These are phyloP conservation scores for Blastobotrys arbuscula DNA, from an alignment of 1,139 yeast genomes.

Conservation along the genomic window DNA sequence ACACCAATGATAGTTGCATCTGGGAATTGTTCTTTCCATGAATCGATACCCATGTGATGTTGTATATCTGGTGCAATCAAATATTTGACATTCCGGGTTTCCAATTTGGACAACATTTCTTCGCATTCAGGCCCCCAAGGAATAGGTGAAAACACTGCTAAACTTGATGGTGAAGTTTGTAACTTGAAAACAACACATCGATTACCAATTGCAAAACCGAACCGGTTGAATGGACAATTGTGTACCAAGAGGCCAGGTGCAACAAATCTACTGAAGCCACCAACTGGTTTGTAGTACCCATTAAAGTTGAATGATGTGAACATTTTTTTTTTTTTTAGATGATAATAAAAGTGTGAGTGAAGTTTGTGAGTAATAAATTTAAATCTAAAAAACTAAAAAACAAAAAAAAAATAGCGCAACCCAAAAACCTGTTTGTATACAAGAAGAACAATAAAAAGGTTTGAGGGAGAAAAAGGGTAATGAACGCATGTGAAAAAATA, in stretches of 20 bases:
- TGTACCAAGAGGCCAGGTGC: conserved; percentile 44
- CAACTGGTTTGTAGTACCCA: conserved; percentile 30
- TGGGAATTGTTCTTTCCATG: conserved; percentile 48
- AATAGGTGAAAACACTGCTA: conserved; percentile 56
- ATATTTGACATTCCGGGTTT: conserved; percentile 31
- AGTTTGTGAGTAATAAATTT: background rate
- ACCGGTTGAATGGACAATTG: conserved; percentile 31
- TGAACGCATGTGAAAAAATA: no score
- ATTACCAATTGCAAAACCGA: conserved; percentile 40
- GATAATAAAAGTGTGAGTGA: background rate
- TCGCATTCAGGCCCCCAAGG: conserved; percentile 46
- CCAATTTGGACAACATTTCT: conserved; percentile 40
- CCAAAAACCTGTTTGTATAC: no score
- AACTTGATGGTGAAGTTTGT: conserved; percentile 27
- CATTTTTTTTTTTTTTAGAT: background rate
- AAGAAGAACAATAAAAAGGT: no score
- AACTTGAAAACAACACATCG: conserved; percentile 49
- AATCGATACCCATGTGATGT: conserved; percentile 36
- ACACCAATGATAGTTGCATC: conserved; percentile 47
- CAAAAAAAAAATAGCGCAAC: no score
- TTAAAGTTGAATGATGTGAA: conserved; percentile 3
- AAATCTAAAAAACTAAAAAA: no score
- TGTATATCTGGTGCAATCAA: conserved; percentile 32
- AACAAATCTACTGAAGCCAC: conserved; percentile 43
- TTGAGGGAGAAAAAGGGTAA: no score